These are phyloP conservation scores for Escovopsis weberi DNA, from an alignment of 2,329 filamentous ascomycete genomes.

Conservation along the genomic window DNA sequence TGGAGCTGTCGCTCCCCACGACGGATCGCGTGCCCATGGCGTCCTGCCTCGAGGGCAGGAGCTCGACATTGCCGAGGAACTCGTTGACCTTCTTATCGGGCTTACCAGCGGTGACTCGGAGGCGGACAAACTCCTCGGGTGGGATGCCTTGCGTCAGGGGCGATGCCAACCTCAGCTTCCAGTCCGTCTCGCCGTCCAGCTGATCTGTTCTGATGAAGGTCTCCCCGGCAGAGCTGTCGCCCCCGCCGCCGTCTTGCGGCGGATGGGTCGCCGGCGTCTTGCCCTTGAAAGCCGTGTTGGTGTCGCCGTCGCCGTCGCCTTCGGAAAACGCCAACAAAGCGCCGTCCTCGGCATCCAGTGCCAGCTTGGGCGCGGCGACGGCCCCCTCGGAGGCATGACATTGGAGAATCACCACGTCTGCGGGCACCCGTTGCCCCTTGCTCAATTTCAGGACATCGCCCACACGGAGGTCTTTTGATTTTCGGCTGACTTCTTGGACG, in stretches of 20 bases:
- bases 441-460: slow-evolving; percentile 88
- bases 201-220: slow-evolving; percentile 97
- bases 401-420: slow-evolving; percentile 86
- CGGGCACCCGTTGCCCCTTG: slow-evolving; percentile 86
- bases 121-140: slow-evolving; percentile 53
- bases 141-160: slow-evolving; percentile 69
- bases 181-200: slow-evolving; percentile 93
- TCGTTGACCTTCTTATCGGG: slow-evolving; percentile 92
- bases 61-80: slow-evolving; percentile 77
- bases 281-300: slow-evolving; percentile 16
- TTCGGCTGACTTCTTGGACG: slow-evolving; percentile 57
- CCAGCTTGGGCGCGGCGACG: slow-evolving; percentile 13
- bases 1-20: slow-evolving; percentile 21
- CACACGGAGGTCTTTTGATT: slow-evolving; percentile 78
- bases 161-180: slow-evolving; percentile 86
- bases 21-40: slow-evolving; percentile 9
- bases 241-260: slow-evolving; percentile 12
- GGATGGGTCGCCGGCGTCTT: slow-evolving; percentile 19
- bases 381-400: slow-evolving; percentile 49
- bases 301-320: slow-evolving; percentile 14
- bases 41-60: slow-evolving; percentile 41
- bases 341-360: slow-evolving; percentile 23
- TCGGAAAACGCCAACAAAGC: slow-evolving; percentile 23
- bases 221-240: slow-evolving; percentile 50
- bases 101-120: slow-evolving; percentile 68